Conservation (phyloP, 75 land plant species). For the Picea glauca region DNA sequence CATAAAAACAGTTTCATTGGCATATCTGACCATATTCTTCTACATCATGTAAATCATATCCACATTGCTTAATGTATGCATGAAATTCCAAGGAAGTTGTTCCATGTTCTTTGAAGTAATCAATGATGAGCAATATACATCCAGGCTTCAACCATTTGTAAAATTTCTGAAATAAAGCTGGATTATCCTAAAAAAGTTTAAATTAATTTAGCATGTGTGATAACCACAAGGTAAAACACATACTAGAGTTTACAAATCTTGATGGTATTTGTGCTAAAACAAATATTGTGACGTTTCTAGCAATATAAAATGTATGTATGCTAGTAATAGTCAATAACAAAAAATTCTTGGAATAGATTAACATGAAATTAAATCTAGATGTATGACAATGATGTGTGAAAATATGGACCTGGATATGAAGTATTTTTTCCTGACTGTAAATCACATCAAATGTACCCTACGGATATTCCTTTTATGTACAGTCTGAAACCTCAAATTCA, state of each 20-base stretch:
- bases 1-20: background rate
- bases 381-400: background rate
- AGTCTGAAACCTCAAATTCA: conserved; percentile 97
- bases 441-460: conserved; percentile 82
- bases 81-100: conserved; percentile 64
- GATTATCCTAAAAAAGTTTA: conserved; percentile 73
- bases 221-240: too few relatives aligned
- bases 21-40: conserved; percentile 82
- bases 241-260: background rate
- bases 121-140: conserved; percentile 85
- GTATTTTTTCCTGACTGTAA: conserved; percentile 97
- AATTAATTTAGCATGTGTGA: background rate
- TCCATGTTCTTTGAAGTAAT: conserved; percentile 76
- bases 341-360: background rate
- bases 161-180: conserved; percentile 67
- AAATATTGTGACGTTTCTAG: background rate
- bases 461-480: conserved; percentile 75
- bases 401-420: conserved; percentile 78
- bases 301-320: background rate
- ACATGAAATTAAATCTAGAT: background rate
- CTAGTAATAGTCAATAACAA: background rate
- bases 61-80: conserved; percentile 83
- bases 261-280: background rate
- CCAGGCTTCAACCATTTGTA: conserved; percentile 95
- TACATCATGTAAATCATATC: conserved; percentile 95